These are phyloP conservation scores for Diaporthe citriasiana DNA, from an alignment of 2,329 filamentous ascomycete genomes.

Conservation along the genomic window DNA sequence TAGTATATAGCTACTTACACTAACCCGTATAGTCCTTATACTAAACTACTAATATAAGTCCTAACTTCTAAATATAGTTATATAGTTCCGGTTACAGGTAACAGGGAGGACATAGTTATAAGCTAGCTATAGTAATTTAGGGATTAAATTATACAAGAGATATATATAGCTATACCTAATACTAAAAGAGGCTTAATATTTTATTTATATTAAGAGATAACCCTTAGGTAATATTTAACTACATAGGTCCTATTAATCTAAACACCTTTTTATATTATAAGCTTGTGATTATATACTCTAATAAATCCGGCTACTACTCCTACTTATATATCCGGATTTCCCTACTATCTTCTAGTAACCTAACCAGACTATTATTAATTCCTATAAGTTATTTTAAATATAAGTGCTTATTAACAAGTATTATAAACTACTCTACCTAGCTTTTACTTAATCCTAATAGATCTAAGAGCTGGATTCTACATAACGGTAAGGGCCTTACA, in stretches of 20 bases:
- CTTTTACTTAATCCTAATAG: neutral
- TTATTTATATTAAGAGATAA: too few species aligned
- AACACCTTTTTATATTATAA: neutral
- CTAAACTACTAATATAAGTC: neutral
- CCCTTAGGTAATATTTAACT: neutral
- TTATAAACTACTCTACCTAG: neutral
- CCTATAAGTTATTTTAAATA: neutral
- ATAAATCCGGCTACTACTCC: neutral
- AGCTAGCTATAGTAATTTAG: neutral
- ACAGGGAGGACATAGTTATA: neutral
- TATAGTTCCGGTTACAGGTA: neutral
- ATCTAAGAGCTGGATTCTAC: neutral
- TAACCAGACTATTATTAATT: neutral
- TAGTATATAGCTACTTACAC: neutral
- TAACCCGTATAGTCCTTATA: neutral
- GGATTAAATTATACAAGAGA: neutral
- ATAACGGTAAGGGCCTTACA: neutral
- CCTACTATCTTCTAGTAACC: neutral
- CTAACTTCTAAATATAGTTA: neutral
- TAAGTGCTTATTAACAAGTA: neutral
- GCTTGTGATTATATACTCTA: neutral
- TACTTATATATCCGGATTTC: neutral
- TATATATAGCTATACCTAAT: neutral
- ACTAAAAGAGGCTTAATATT: too few species aligned
- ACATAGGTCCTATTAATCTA: neutral